A percentile compares a stretch with the other conserved stretches of the same genome.
These are phyloP conservation scores for Clitopilus passeckerianus DNA, from an alignment of 768 basidiomycete species.

Conservation along the genomic window DNA sequence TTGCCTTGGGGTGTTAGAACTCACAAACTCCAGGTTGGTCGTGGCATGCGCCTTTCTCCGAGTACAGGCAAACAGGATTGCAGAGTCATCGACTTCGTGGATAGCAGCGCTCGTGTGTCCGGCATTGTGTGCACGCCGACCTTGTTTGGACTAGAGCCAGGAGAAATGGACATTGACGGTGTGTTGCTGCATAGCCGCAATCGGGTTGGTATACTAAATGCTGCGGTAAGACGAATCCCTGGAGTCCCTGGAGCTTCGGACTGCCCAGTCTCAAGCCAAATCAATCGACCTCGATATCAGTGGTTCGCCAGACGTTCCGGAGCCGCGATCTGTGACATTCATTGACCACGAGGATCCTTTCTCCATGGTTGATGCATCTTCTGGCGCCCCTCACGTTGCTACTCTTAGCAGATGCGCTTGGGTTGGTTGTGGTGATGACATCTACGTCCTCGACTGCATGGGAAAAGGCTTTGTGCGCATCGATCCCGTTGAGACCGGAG, in stretches of 20 bases:
- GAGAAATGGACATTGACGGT: conserved; percentile 60
- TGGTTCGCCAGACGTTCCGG: conserved; percentile 27
- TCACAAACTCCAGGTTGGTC: conserved; percentile 62
- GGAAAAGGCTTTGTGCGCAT: conserved; percentile 66
- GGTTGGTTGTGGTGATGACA: conserved; percentile 72
- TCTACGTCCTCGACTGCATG: conserved; percentile 74
- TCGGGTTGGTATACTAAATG: not conserved
- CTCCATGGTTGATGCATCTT: conserved; percentile 41
- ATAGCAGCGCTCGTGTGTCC: conserved; percentile 59
- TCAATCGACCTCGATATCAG: conserved; percentile 10
- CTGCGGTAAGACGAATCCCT: conserved; percentile 4
- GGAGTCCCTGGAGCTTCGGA: conserved; percentile 3
- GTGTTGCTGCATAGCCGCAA: conserved; percentile 5
- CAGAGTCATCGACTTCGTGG: conserved; percentile 88
- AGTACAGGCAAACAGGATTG: conserved; percentile 79
- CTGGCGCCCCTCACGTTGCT: conserved; percentile 50
- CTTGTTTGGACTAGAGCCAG: conserved; percentile 81
- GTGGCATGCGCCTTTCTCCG: conserved; percentile 86
- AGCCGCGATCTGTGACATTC: conserved; percentile 64
- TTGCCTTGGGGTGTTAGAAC: not conserved
- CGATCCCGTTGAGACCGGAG: conserved; percentile 33
- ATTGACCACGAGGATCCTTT: conserved; percentile 77
- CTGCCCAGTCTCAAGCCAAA: conserved; percentile 15
- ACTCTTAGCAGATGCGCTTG: conserved; percentile 60
- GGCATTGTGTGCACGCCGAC: conserved; percentile 79